Conservation (phyloP, 441 rosid genomes). For the Aquilaria agallochum region DNA sequence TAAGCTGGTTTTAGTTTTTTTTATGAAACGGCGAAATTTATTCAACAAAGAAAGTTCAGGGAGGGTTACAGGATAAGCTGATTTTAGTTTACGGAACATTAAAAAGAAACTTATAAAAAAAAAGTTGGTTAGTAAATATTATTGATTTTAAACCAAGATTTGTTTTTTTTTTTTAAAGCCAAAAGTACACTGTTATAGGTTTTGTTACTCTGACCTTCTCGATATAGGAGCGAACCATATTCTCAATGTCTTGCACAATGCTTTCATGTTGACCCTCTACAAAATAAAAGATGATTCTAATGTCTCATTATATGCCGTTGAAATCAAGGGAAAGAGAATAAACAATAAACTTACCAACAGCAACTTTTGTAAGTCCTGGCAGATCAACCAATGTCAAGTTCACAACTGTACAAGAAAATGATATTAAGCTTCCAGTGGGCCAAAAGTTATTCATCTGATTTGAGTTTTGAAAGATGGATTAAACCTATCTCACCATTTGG, state of each 20-base stretch:
- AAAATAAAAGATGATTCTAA: conserved; percentile 11
- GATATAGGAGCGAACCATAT: conserved; percentile 78
- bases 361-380: conserved; percentile 97
- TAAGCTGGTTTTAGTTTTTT: too few species aligned
- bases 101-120: too few species aligned
- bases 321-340: too few species aligned
- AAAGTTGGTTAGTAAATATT: too few species aligned
- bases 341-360: conserved; percentile 63
- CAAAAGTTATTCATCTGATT: conserved; percentile 1
- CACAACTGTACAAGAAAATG: conserved; percentile 52
- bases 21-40: too few species aligned
- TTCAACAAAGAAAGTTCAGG: too few species aligned
- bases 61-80: too few species aligned
- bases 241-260: conserved; percentile 85
- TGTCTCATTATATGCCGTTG: too few species aligned
- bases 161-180: too few species aligned
- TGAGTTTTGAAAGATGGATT: conserved; percentile 4
- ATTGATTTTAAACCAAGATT: too few species aligned
- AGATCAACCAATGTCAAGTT: conserved; percentile 94
- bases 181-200: too few species aligned
- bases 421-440: neutral
- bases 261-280: conserved; percentile 90
- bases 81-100: too few species aligned
- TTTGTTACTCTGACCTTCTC: conserved; percentile 57
- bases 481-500: conserved; percentile 73